Evolutionary conservation across 208 protist genomes (phyloP).

Genomic region (Wallacemonas sp.): DNA sequence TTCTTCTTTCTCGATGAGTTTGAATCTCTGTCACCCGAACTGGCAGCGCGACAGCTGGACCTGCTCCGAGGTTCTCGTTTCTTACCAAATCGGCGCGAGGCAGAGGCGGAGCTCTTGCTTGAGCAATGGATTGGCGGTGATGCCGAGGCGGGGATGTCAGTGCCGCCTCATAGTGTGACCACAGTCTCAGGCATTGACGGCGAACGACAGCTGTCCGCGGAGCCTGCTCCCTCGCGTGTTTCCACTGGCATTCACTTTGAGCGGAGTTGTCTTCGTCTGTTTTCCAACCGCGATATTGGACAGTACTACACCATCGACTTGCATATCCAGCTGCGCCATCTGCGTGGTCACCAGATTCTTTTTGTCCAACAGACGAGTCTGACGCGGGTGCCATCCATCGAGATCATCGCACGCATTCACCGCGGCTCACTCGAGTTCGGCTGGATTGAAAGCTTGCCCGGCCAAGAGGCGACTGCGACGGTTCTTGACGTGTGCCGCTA

Average conservation of each 20-base stretch:
- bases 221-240: not conserved
- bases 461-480: slow-evolving; percentile 17
- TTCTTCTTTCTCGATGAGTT: slow-evolving; percentile 16
- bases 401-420: slow-evolving; percentile 55
- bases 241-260: slow-evolving; percentile 56
- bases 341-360: slow-evolving; percentile 60
- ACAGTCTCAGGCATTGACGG: too few relatives aligned
- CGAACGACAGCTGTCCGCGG: too few relatives aligned
- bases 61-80: not conserved
- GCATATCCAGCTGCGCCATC: slow-evolving; percentile 45
- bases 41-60: not conserved
- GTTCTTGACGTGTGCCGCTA: slow-evolving; percentile 30
- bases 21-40: not conserved
- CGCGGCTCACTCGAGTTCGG: slow-evolving; percentile 60
- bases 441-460: slow-evolving; percentile 28
- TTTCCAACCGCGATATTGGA: slow-evolving; percentile 30
- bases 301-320: slow-evolving; percentile 79
- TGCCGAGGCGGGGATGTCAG: not conserved
- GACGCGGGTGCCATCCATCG: slow-evolving; percentile 4
- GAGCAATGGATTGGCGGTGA: not conserved
- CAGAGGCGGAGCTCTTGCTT: not conserved
- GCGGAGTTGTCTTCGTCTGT: slow-evolving; percentile 62
- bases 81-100: not conserved
- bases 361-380: slow-evolving; percentile 47
- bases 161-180: too few relatives aligned